phyloP scores from a whole-genome alignment of 371 early-diverging fungal genomes.

The Mortierella sp. region DNA sequence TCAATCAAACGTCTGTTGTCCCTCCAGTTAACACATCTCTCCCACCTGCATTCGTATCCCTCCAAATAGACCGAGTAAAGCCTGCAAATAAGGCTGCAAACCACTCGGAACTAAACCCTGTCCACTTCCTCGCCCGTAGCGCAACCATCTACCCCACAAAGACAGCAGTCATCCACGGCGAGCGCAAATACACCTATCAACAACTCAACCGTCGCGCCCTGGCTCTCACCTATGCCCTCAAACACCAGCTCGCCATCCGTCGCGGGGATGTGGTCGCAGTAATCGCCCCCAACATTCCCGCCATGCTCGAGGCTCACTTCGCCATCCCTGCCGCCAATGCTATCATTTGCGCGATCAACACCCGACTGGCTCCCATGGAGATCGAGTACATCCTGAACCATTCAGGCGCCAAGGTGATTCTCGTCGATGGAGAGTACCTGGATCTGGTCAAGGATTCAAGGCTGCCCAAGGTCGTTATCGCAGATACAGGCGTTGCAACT shows the following conservation, averaged over 20 bases:
- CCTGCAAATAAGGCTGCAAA: slow-evolving; percentile 35
- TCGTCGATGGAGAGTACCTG: slow-evolving; percentile 70
- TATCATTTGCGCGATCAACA: slow-evolving; percentile 76
- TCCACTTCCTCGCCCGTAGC: slow-evolving; percentile 67
- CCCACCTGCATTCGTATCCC: background rate
- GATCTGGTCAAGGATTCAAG: slow-evolving; percentile 33
- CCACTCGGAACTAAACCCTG: slow-evolving; percentile 62
- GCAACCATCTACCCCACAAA: slow-evolving; percentile 67
- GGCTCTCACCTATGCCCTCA: slow-evolving; percentile 63
- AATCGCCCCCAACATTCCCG: slow-evolving; percentile 74
- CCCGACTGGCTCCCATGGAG: slow-evolving; percentile 70
- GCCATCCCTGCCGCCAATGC: slow-evolving; percentile 75
- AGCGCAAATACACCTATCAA: slow-evolving; percentile 60
- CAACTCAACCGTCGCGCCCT: slow-evolving; percentile 62
- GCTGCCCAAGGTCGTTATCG: slow-evolving; percentile 49
- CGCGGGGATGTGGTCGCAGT: slow-evolving; percentile 65
- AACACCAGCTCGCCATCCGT: slow-evolving; percentile 24
- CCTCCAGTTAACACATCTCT: background rate
- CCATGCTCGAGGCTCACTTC: slow-evolving; percentile 74
- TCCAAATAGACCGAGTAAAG: slow-evolving; percentile 46
- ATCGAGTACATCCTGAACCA: slow-evolving; percentile 73
- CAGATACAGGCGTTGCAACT: slow-evolving; percentile 31
- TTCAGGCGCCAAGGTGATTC: slow-evolving; percentile 66
- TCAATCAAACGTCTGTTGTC: background rate
- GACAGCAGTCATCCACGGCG: slow-evolving; percentile 64